These are phyloP conservation scores for Phascolomyces articulosus DNA, from an alignment of 371 early-diverging fungal species.

Conservation along the genomic window DNA sequence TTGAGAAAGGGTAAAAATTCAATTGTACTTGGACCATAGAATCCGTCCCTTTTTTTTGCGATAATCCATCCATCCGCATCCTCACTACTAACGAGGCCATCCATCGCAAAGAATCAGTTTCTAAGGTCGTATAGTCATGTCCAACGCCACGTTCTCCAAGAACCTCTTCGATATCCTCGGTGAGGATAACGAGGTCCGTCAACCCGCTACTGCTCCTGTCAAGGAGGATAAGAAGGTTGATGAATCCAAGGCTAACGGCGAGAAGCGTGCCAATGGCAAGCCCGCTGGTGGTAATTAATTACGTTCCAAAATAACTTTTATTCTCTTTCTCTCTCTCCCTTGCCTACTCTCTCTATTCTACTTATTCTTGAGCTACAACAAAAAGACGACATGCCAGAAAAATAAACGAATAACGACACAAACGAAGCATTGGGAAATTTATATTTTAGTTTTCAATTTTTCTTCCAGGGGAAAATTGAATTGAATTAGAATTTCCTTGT, in stretches of 20 bases:
- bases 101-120: conserved; percentile 37
- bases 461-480: too few species aligned
- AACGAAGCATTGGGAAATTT: too few species aligned
- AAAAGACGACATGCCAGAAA: too few species aligned
- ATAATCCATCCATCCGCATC: conserved; percentile 32
- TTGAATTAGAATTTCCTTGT: too few species aligned
- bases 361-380: too few species aligned
- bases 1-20: neutral
- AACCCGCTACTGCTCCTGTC: conserved; percentile 36
- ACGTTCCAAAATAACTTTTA: too few species aligned
- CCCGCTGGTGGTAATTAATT: conserved; percentile 30
- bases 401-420: too few species aligned
- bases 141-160: conserved; percentile 52
- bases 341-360: too few species aligned
- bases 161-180: conserved; percentile 70
- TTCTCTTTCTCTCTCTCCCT: neutral
- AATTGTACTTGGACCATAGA: neutral
- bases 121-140: conserved; percentile 41
- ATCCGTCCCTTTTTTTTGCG: conserved; percentile 17
- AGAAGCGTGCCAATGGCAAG: conserved; percentile 18
- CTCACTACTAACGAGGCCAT: conserved; percentile 21
- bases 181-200: conserved; percentile 57
- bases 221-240: conserved; percentile 36
- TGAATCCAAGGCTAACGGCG: conserved; percentile 35
- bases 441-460: too few species aligned